A percentile compares a stretch with the other conserved stretches of the same genome.
Conservation (phyloP, 495 filamentous ascomycete genomes). For the Oidiodendron maius region DNA sequence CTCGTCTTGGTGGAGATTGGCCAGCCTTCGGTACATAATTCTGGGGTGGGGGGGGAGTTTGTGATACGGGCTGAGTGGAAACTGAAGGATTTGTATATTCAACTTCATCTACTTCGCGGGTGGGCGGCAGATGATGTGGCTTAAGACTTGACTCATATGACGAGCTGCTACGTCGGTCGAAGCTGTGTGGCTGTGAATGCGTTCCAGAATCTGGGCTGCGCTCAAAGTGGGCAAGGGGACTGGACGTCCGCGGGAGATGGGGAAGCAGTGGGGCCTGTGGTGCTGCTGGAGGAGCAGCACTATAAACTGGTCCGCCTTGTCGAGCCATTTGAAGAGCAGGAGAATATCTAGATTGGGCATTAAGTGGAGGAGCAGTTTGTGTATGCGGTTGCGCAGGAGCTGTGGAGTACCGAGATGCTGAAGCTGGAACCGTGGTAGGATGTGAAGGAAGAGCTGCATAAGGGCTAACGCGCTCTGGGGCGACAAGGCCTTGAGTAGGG, state of each 20-base stretch:
- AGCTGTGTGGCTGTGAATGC: slow-evolving; percentile 26
- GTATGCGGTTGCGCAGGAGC: slow-evolving; percentile 36
- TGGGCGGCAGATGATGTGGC: slow-evolving; percentile 44
- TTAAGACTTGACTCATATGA: slow-evolving; percentile 40
- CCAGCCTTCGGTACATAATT: slow-evolving; percentile 22
- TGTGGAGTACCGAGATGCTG: slow-evolving; percentile 53
- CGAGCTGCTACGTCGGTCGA: slow-evolving; percentile 37
- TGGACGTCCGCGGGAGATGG: slow-evolving; percentile 80
- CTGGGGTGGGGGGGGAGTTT: slow-evolving; percentile 40
- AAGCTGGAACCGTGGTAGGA: slow-evolving; percentile 32
- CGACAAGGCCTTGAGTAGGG: slow-evolving; percentile 34
- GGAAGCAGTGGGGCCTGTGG: slow-evolving; percentile 37
- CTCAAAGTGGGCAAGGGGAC: slow-evolving; percentile 68
- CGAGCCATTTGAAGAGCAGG: slow-evolving; percentile 39
- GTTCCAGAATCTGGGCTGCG: slow-evolving; percentile 32
- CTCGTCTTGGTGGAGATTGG: slow-evolving; percentile 49
- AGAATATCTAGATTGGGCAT: slow-evolving; percentile 40
- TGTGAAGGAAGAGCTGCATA: slow-evolving; percentile 41
- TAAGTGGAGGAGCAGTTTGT: slow-evolving; percentile 23
- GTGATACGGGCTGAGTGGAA: slow-evolving; percentile 20
- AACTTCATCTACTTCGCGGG: slow-evolving; percentile 47
- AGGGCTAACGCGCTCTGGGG: slow-evolving; percentile 56
- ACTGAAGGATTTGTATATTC: slow-evolving; percentile 21
- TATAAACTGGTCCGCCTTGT: slow-evolving; percentile 31
- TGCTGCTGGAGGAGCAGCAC: slow-evolving; percentile 29